Evolutionary conservation across 1,284 basidiomycete species (phyloP).

Genomic region (Bondarzewia mesenterica): DNA sequence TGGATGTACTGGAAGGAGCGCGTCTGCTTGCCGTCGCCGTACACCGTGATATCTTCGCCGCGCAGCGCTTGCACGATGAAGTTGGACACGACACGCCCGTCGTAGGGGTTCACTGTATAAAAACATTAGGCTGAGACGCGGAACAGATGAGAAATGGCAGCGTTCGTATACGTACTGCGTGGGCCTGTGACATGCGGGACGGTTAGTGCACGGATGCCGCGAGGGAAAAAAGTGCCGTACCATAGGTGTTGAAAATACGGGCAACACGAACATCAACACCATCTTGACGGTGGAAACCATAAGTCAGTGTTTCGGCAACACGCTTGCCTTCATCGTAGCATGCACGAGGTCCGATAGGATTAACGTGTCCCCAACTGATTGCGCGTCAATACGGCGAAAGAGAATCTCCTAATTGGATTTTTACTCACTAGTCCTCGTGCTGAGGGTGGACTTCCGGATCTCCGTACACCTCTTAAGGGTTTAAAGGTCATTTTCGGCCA

Average conservation of each 20-base stretch:
- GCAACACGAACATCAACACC: slow-evolving; percentile 93
- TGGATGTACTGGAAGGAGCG: slow-evolving; percentile 95
- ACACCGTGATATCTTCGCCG: slow-evolving; percentile 94
- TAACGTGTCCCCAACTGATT: slow-evolving; percentile 91
- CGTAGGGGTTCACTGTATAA: slow-evolving; percentile 82
- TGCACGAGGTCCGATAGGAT: slow-evolving; percentile 93
- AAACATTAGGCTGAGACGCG: not conserved
- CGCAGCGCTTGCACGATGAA: slow-evolving; percentile 96
- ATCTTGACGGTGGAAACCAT: slow-evolving; percentile 91
- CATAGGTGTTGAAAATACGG: slow-evolving; percentile 92
- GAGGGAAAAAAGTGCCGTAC: slow-evolving; percentile 26
- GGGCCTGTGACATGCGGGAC: slow-evolving; percentile 25
- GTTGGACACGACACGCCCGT: slow-evolving; percentile 96
- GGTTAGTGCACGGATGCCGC: not conserved
- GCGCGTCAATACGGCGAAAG: not conserved
- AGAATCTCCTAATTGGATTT: not conserved
- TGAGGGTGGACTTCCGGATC: slow-evolving; percentile 97
- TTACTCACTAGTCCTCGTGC: slow-evolving; percentile 80
- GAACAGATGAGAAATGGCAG: not conserved
- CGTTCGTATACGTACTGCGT: slow-evolving; percentile 34
- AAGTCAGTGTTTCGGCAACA: slow-evolving; percentile 90
- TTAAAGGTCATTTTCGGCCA: slow-evolving; percentile 6
- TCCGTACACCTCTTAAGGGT: slow-evolving; percentile 80
- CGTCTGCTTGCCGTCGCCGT: slow-evolving; percentile 93
- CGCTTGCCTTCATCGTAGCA: slow-evolving; percentile 99